These are phyloP conservation scores for Cystoderma amianthinum DNA, from an alignment of 768 basidiomycete genomes.

Conservation along the genomic window DNA sequence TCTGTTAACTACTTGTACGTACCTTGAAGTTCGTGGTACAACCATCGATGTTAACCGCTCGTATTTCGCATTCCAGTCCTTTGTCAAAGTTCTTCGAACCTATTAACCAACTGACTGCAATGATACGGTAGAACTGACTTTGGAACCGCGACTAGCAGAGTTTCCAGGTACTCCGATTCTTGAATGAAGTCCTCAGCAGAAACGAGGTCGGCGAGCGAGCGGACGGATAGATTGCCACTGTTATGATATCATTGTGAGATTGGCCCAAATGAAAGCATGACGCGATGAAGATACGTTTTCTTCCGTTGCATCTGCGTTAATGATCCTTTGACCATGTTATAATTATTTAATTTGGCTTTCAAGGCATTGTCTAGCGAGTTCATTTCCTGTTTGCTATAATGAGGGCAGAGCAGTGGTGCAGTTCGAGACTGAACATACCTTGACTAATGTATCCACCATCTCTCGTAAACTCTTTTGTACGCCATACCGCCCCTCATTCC, in stretches of 20 bases:
- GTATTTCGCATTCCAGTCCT: conserved; percentile 88
- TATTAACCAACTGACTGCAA: conserved; percentile 15
- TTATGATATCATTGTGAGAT: conserved; percentile 1
- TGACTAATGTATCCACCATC: conserved; percentile 77
- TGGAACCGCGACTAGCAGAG: conserved; percentile 88
- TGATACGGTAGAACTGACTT: conserved; percentile 47
- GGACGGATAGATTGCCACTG: conserved; percentile 93
- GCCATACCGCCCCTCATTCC: conserved; percentile 92
- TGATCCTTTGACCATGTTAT: conserved; percentile 91
- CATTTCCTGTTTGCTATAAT: conserved; percentile 85
- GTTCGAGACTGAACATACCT: conserved; percentile 35
- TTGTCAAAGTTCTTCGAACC: conserved; percentile 55
- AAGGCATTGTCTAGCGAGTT: conserved; percentile 89
- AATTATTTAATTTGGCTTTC: conserved; percentile 86
- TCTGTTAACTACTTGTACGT: conserved; percentile 18
- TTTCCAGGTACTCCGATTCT: conserved; percentile 93
- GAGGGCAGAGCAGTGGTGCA: conserved; percentile 2
- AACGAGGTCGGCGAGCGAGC: conserved; percentile 81
- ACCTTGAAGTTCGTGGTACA: conserved; percentile 89
- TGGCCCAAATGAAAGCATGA: no score
- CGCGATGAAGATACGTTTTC: conserved; percentile 65
- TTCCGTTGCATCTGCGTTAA: conserved; percentile 90
- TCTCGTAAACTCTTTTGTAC: conserved; percentile 77
- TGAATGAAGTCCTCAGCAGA: conserved; percentile 74
- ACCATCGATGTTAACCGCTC: conserved; percentile 87